phyloP scores from a whole-genome alignment of 2,329 filamentous ascomycete genomes.

The Fusarium protoensiforme region DNA sequence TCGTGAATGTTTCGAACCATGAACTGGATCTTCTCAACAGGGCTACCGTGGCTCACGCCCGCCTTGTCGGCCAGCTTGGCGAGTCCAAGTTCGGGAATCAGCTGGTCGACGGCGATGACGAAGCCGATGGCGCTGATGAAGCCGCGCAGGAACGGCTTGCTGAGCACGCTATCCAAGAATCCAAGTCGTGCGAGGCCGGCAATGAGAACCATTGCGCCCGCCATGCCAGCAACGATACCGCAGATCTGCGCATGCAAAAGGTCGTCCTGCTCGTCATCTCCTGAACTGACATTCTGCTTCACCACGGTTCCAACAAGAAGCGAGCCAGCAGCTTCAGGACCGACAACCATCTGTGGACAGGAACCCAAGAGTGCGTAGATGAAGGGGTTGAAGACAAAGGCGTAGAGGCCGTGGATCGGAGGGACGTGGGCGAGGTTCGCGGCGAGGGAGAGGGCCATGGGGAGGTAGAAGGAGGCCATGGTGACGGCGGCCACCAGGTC shows the following conservation, averaged over 20 bases:
- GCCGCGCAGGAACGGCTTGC: constrained; percentile 88
- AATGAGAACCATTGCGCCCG: constrained; percentile 87
- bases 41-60: constrained; percentile 84
- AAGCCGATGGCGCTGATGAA: constrained; percentile 98
- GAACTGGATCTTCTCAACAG: constrained; percentile 86
- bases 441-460: constrained; percentile 94
- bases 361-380: constrained; percentile 93
- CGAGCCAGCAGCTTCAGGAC: constrained; percentile 93
- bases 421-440: constrained; percentile 93
- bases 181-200: constrained; percentile 87
- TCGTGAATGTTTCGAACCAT: constrained; percentile 73
- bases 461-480: constrained; percentile 98
- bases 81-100: constrained; percentile 90
- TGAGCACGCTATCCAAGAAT: constrained; percentile 94
- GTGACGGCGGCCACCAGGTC: constrained; percentile 91
- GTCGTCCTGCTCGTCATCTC: constrained; percentile 71
- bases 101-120: constrained; percentile 94
- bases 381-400: constrained; percentile 91
- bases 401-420: constrained; percentile 92
- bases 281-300: constrained; percentile 77
- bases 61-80: constrained; percentile 70
- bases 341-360: constrained; percentile 92
- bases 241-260: constrained; percentile 82
- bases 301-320: constrained; percentile 90
- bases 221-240: constrained; percentile 87